Conservation (phyloP, 2,329 filamentous ascomycete genomes). For the Lecanosticta acicola region DNA sequence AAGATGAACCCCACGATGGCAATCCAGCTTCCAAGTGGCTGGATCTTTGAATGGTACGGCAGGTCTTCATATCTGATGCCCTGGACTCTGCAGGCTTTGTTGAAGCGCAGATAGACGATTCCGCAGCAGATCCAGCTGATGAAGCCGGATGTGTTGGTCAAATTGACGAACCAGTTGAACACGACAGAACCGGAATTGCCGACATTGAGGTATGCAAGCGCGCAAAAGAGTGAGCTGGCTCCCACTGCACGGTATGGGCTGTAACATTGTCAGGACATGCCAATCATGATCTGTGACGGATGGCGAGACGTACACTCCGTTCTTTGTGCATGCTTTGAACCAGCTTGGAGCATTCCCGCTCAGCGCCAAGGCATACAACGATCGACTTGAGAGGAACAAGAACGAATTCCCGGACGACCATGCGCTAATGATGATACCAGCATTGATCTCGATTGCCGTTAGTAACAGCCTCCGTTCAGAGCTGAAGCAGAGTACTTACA, state of each 20-base stretch:
- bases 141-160: conserved; percentile 55
- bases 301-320: conserved; percentile 43
- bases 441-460: conserved; percentile 49
- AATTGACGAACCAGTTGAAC: conserved; percentile 67
- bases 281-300: neutral
- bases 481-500: too few species aligned
- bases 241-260: conserved; percentile 44
- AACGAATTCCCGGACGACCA: conserved; percentile 54
- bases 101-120: conserved; percentile 56
- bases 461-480: neutral
- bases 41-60: conserved; percentile 50
- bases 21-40: conserved; percentile 61
- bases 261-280: neutral
- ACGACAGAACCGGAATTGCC: conserved; percentile 40
- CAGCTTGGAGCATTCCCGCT: conserved; percentile 57
- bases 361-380: conserved; percentile 52
- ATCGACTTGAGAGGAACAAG: conserved; percentile 49
- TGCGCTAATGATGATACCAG: conserved; percentile 60
- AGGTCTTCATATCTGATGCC: conserved; percentile 44
- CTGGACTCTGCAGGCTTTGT: conserved; percentile 51
- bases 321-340: conserved; percentile 53
- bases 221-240: conserved; percentile 40
- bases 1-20: conserved; percentile 54
- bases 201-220: conserved; percentile 47
- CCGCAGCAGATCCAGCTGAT: conserved; percentile 52